Evolutionary conservation across 495 filamentous ascomycete species (phyloP).

Genomic region (Penicillium maclennaniae): DNA sequence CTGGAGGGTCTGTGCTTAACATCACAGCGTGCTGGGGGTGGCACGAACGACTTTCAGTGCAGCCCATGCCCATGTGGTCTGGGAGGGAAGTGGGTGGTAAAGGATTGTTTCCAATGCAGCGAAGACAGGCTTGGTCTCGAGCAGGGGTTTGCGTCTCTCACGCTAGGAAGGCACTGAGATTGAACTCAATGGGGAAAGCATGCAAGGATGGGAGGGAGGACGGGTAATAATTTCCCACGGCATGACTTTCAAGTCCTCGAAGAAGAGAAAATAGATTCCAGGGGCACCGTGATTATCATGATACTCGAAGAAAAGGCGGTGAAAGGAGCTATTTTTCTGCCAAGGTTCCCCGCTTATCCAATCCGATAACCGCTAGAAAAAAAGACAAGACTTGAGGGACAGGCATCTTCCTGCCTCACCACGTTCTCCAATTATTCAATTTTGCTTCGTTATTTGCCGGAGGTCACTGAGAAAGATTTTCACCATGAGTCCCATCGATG

Average conservation of each 20-base stretch:
- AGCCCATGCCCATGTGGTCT: too few species aligned
- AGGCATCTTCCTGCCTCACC: neutral
- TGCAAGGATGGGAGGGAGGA: slow-evolving; percentile 10
- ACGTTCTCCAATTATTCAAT: neutral
- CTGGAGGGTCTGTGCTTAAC: too few species aligned
- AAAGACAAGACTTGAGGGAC: neutral
- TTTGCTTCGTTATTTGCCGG: neutral
- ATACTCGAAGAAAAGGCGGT: neutral
- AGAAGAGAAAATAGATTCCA: neutral
- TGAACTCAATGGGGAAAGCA: slow-evolving; percentile 3
- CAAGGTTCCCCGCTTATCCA: slow-evolving; percentile 14
- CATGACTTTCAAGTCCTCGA: slow-evolving; percentile 4
- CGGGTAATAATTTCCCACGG: slow-evolving; percentile 3
- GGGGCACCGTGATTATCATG: neutral
- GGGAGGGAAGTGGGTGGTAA: too few species aligned
- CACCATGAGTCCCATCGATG: slow-evolving; percentile 28
- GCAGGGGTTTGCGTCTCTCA: slow-evolving; percentile 14
- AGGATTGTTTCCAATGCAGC: neutral
- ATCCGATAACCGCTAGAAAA: slow-evolving; percentile 8
- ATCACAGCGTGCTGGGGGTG: neutral
- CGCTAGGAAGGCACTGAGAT: slow-evolving; percentile 13
- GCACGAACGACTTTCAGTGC: neutral
- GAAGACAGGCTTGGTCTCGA: slow-evolving; percentile 1
- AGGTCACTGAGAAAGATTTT: neutral
- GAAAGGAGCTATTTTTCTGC: slow-evolving; percentile 14